Evolutionary conservation across 441 rosid species (phyloP), one percentile per base, ranked within the genome.

Genomic region (Pelargonium citronellum): DNA sequence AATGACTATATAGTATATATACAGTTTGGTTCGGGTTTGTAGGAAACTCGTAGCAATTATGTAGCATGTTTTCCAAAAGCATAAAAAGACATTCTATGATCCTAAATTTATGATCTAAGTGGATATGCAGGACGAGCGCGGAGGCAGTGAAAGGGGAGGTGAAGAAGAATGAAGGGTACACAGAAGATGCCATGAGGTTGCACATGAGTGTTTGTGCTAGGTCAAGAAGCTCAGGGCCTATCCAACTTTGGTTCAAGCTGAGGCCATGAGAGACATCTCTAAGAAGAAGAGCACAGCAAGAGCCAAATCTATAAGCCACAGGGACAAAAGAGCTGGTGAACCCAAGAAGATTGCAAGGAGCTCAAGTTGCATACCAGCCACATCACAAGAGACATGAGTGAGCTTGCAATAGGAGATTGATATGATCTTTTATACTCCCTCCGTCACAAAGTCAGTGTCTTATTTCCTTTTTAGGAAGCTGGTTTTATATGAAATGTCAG

Each of bases 81-180:
- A n/a, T n/a, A n/a, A n/a, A n/a, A n/a, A n/a, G n/a, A n/a, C n/a
- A n/a, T n/a, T n/a, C n/a, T n/a, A n/a, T n/a, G n/a, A n/a, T n/a
- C n/a, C n/a, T n/a, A n/a, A n/a, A n/a, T n/a, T n/a, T n/a, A n/a
- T n/a, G n/a, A n/a, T n/a, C n/a, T n/a, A 90, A 85, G 70, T 87
- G 89, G 98, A 84, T 95, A 62, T 95, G 99, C 34, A 98, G 99
- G 78, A 69, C 90, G 58, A 90, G 99, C 69, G 67, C 91, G 0
- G 99, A 95, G 83, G 99, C 98, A 3, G 97, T 92, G 80, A 92
- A 91, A 67, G 95, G 83, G 68, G 97, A 90, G 83, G 83, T 74
- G 79, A 92, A 81, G 81, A 92, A 89, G 75, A 79, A 70, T 10
- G 91, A 88, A 4, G 87, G 83, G 65, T 74, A 75, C 41, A 64